phyloP scores from a whole-genome alignment of 2,329 filamentous ascomycete genomes.

The Pseudogymnoascus sp. region DNA sequence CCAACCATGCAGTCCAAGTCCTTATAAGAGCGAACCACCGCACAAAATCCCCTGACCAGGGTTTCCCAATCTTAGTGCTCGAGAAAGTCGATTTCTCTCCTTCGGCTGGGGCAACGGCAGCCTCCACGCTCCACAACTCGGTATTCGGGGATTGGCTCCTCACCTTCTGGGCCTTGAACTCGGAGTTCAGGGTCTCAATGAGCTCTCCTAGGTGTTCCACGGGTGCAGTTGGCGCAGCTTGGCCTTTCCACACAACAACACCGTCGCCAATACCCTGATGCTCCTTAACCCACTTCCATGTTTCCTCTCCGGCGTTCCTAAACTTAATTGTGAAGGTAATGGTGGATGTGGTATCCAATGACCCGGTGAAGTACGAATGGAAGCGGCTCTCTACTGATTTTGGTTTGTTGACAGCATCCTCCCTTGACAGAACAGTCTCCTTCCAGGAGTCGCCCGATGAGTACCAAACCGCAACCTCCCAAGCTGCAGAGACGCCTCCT shows the following conservation, averaged over 20 bases:
- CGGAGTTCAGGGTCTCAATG: conserved; percentile 48
- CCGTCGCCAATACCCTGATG: conserved; percentile 57
- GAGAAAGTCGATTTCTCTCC: conserved; percentile 50
- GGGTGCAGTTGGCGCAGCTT: conserved; percentile 15
- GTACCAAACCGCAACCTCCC: conserved; percentile 72
- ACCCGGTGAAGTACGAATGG: conserved; percentile 44
- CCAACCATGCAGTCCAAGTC: conserved; percentile 75
- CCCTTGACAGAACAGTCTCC: conserved; percentile 38
- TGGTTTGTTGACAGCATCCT: background rate
- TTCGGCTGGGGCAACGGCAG: conserved; percentile 45
- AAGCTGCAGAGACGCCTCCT: conserved; percentile 45
- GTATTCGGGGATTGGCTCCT: conserved; percentile 60
- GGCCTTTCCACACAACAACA: conserved; percentile 44
- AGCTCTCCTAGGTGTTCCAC: conserved; percentile 33
- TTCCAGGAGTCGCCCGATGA: conserved; percentile 45
- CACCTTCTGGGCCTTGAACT: conserved; percentile 44
- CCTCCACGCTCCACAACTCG: conserved; percentile 60
- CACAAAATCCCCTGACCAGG: conserved; percentile 26
- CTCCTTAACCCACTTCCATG: conserved; percentile 66
- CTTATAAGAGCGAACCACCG: conserved; percentile 74
- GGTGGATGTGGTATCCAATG: conserved; percentile 39
- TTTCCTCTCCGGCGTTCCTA: conserved; percentile 39
- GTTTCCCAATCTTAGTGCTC: conserved; percentile 25
- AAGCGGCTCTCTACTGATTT: conserved; percentile 2
- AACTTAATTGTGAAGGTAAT: conserved; percentile 66